These are phyloP conservation scores for Auriculariales sp. DNA, from an alignment of 768 basidiomycete genomes.

Conservation along the genomic window DNA sequence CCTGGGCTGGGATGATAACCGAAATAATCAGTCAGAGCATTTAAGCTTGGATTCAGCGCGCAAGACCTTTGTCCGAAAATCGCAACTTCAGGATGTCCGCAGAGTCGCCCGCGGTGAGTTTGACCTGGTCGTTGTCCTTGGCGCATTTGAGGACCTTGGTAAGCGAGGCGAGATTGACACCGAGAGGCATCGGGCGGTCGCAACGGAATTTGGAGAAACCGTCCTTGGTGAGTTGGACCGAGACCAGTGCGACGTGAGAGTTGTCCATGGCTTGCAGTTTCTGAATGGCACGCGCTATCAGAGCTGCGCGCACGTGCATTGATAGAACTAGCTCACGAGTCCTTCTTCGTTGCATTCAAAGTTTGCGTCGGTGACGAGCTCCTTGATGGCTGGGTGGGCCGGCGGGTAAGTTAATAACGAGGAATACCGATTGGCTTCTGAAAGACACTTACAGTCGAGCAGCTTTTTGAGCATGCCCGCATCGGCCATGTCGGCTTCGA, in stretches of 20 bases:
- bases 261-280: conserved; percentile 98
- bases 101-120: conserved; percentile 81
- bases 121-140: conserved; percentile 87
- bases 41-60: not conserved
- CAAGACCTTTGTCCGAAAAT: conserved; percentile 75
- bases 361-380: conserved; percentile 93
- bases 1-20: conserved; percentile 55
- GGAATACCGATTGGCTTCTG: not conserved
- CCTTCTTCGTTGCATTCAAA: conserved; percentile 96
- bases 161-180: conserved; percentile 73
- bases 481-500: conserved; percentile 83
- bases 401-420: not conserved
- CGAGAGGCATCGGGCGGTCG: conserved; percentile 86
- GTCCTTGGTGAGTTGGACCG: conserved; percentile 61
- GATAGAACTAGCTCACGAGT: conserved; percentile 35
- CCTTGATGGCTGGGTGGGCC: conserved; percentile 67
- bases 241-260: conserved; percentile 94
- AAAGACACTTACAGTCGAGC: conserved; percentile 57
- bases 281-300: conserved; percentile 19
- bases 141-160: conserved; percentile 96
- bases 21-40: not conserved
- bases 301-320: not conserved
- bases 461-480: conserved; percentile 85
- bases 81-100: conserved; percentile 76
- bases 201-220: conserved; percentile 87